phyloP scores from a whole-genome alignment of 225 moss, liverwort and hornwort species.

The Takakia lepidozioides region DNA sequence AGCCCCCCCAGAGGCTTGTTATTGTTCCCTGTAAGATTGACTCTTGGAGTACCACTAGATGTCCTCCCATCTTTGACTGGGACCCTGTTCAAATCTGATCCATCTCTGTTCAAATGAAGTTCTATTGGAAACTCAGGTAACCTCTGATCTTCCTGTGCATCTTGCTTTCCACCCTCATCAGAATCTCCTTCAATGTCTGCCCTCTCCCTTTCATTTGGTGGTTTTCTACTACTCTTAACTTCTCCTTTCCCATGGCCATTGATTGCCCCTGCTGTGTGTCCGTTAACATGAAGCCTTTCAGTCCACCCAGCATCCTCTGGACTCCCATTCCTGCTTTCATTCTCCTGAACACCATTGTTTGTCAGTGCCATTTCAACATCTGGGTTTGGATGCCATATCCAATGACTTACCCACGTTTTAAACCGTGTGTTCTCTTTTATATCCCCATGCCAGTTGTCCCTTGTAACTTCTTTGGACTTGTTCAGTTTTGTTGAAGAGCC shows the following conservation, averaged over 20 bases:
- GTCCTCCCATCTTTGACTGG: background rate
- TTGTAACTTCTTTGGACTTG: slow-evolving; percentile 6
- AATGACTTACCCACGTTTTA: slow-evolving; percentile 7
- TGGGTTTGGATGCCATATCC: background rate
- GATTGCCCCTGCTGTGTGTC: slow-evolving; percentile 6
- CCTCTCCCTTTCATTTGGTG: too few species aligned
- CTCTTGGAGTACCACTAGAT: background rate
- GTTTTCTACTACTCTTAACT: background rate
- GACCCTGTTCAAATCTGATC: background rate
- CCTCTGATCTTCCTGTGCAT: too few species aligned
- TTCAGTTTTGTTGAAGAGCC: background rate
- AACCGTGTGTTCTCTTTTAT: background rate
- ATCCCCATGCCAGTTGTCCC: background rate
- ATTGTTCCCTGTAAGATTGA: background rate
- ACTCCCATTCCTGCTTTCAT: slow-evolving; percentile 4
- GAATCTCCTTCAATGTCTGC: too few species aligned
- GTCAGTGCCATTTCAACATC: background rate
- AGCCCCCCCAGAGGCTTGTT: slow-evolving; percentile 21
- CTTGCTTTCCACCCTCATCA: too few species aligned
- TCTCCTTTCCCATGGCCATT: slow-evolving; percentile 2
- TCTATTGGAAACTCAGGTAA: too few species aligned
- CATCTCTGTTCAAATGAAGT: too few species aligned
- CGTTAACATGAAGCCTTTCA: slow-evolving; percentile 3
- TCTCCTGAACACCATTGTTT: background rate
- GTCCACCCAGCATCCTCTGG: slow-evolving; percentile 2